phyloP scores from a whole-genome alignment of 176 grass and related monocot genomes.

The Aechmea fasciata region DNA sequence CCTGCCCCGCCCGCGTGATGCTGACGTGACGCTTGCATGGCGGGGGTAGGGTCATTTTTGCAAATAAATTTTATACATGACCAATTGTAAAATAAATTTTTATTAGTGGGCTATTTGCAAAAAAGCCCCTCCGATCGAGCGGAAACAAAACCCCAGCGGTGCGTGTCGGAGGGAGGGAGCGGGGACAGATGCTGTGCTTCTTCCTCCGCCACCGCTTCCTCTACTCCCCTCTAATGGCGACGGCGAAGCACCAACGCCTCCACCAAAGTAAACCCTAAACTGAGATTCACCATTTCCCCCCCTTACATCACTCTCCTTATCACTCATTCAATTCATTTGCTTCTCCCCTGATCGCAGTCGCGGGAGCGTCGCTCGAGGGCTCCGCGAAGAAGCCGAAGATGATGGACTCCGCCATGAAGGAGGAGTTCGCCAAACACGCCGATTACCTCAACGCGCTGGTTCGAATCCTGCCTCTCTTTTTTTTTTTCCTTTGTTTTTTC shows the following conservation, averaged over 20 bases:
- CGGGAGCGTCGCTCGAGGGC: conserved; percentile 6
- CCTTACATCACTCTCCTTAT: too few relatives aligned
- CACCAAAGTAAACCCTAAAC: conserved; percentile 10
- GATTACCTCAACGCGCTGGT: conserved; percentile 40
- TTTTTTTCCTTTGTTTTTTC: background rate
- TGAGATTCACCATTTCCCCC: background rate
- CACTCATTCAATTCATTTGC: too few relatives aligned
- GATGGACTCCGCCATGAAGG: conserved; percentile 26
- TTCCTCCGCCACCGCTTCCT: conserved; percentile 17
- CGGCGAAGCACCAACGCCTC: conserved; percentile 21
- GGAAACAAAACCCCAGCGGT: too few relatives aligned
- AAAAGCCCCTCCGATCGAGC: too few relatives aligned
- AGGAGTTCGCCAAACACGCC: conserved; percentile 30
- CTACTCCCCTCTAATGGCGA: conserved; percentile 19
- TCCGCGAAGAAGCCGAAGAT: conserved; percentile 27
- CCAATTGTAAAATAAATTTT: too few relatives aligned
- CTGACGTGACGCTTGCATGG: too few relatives aligned
- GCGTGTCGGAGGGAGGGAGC: background rate
- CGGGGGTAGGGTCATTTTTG: too few relatives aligned
- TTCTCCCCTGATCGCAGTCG: background rate
- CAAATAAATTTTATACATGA: too few relatives aligned
- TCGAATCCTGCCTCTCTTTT: background rate
- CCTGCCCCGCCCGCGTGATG: too few relatives aligned
- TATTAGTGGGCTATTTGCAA: too few relatives aligned
- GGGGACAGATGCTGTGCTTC: conserved; percentile 17